These are phyloP conservation scores for Ogataea salicorniae DNA, from an alignment of 805 yeast genomes.

Conservation along the genomic window DNA sequence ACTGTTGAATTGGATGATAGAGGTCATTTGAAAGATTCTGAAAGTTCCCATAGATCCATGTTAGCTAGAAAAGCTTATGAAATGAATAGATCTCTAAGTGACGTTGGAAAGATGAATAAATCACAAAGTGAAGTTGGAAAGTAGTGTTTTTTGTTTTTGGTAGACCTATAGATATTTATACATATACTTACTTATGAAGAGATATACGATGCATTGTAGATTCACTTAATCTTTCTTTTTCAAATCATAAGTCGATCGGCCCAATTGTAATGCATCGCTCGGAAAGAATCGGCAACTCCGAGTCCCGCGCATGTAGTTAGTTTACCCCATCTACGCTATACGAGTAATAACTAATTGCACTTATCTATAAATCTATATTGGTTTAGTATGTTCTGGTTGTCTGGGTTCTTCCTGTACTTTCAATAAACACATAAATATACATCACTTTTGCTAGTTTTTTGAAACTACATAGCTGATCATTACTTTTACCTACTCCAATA, in stretches of 20 bases:
- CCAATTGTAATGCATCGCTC: too few relatives aligned
- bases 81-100: conserved; percentile 4
- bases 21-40: conserved; percentile 57
- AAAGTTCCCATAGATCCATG: conserved; percentile 38
- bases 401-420: not conserved
- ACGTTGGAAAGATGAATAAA: conserved; percentile 1
- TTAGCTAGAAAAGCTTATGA: conserved; percentile 32
- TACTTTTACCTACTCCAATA: too few relatives aligned
- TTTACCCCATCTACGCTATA: too few relatives aligned
- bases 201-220: not conserved
- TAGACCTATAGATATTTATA: not conserved
- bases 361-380: too few relatives aligned
- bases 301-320: too few relatives aligned
- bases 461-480: too few relatives aligned
- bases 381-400: too few relatives aligned
- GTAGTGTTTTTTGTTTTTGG: not conserved
- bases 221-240: not conserved
- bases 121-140: not conserved
- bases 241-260: not conserved
- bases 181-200: not conserved
- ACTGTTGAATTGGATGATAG: conserved; percentile 71
- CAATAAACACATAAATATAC: not conserved
- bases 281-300: too few relatives aligned
- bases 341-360: too few relatives aligned
- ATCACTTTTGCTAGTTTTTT: not conserved